These are phyloP conservation scores for Neonectria neomacrospora DNA, from an alignment of 2,329 filamentous ascomycete species.

Conservation along the genomic window DNA sequence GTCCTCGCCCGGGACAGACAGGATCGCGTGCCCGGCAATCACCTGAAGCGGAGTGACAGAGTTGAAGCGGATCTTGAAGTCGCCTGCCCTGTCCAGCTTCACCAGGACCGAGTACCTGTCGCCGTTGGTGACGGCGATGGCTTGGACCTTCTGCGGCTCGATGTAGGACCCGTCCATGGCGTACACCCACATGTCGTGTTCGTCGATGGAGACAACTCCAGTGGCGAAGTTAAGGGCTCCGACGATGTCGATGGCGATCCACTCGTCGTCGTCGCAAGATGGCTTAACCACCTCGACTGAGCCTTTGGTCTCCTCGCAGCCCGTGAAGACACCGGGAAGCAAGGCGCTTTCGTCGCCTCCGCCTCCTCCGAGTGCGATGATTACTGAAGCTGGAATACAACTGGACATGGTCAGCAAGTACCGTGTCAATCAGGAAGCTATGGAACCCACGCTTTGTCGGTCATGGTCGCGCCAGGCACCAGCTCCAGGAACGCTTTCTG, in stretches of 20 bases:
- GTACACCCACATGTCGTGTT: constrained; percentile 64
- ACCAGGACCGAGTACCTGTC: constrained; percentile 64
- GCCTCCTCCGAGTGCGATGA: constrained; percentile 50
- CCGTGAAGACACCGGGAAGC: constrained; percentile 56
- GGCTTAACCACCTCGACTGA: constrained; percentile 54
- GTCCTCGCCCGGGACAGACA: constrained; percentile 52
- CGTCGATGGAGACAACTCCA: constrained; percentile 60
- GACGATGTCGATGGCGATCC: constrained; percentile 67
- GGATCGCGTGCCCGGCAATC: constrained; percentile 61
- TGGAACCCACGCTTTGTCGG: constrained; percentile 53
- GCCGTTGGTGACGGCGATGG: constrained; percentile 60
- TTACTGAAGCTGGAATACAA: constrained; percentile 49
- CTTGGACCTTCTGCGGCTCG: constrained; percentile 61
- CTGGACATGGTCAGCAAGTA: constrained; percentile 27
- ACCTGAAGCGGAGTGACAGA: constrained; percentile 63
- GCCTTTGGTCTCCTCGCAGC: constrained; percentile 60
- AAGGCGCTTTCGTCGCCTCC: constrained; percentile 51
- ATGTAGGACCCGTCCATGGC: constrained; percentile 66
- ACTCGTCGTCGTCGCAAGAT: constrained; percentile 44
- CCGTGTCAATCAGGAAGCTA: not conserved
- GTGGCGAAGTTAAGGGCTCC: constrained; percentile 60
- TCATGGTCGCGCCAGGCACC: constrained; percentile 49
- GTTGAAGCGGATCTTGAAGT: constrained; percentile 66
- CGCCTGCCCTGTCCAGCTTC: constrained; percentile 57
- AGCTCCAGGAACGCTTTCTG: constrained; percentile 47